phyloP scores from a whole-genome alignment of 257 asterid genomes.

The Scutellaria galericulata region DNA sequence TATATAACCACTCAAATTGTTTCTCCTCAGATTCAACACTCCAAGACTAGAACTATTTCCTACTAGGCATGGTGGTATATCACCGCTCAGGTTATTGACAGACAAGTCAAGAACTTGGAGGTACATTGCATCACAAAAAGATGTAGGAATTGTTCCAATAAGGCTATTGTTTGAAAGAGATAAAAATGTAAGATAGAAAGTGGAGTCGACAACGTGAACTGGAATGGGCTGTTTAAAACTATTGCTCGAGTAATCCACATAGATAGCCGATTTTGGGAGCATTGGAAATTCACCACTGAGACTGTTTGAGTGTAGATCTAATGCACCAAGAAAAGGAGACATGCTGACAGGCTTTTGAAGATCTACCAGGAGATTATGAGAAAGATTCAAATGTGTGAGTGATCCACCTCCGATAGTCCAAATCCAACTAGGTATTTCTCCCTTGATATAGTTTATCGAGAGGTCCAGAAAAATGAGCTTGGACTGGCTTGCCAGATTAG shows the following conservation, averaged over 20 bases:
- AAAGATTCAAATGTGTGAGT: conserved; percentile 44
- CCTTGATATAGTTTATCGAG: conserved; percentile 47
- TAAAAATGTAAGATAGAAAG: conserved; percentile 25
- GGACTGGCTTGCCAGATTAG: conserved; percentile 39
- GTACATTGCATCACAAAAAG: conserved; percentile 42
- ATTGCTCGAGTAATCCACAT: conserved; percentile 53
- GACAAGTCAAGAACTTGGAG: conserved; percentile 58
- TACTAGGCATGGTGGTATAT: conserved; percentile 46
- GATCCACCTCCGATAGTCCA: conserved; percentile 44
- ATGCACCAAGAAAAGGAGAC: conserved; percentile 7
- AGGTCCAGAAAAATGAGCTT: conserved; percentile 47
- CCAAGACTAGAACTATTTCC: conserved; percentile 1
- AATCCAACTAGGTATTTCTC: conserved; percentile 60
- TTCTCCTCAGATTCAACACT: conserved; percentile 48
- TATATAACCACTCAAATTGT: conserved; percentile 36
- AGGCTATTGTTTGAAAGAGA: conserved; percentile 46
- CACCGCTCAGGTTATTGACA: conserved; percentile 41
- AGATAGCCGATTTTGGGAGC: conserved; percentile 36
- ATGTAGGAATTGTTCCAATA: conserved; percentile 42
- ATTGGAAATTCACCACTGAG: conserved; percentile 47
- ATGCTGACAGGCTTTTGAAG: conserved; percentile 41
- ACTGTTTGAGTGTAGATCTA: conserved; percentile 49
- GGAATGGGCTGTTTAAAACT: conserved; percentile 40
- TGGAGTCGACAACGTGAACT: conserved; percentile 10
- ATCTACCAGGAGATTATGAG: conserved; percentile 41